phyloP scores from a whole-genome alignment of 176 grass and related monocot species.

The Musa itinerans region DNA sequence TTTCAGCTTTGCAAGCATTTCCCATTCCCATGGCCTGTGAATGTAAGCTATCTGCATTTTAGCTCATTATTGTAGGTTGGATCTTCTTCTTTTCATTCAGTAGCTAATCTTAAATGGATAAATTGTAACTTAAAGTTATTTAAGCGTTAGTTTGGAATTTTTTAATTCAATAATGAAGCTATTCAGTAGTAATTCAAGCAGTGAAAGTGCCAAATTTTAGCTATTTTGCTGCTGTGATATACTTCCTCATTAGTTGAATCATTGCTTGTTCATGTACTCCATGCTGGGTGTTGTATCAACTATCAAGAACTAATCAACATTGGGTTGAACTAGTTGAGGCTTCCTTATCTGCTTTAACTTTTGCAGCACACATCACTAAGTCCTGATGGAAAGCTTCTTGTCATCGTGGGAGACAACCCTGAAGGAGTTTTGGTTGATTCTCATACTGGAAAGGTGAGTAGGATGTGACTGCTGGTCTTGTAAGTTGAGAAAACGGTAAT shows the following conservation, averaged over 20 bases:
- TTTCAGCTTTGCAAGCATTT: slow-evolving; percentile 81
- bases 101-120: not conserved
- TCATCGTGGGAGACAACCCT: slow-evolving; percentile 76
- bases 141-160: not conserved
- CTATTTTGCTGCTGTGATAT: not conserved
- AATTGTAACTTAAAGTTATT: not conserved
- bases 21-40: slow-evolving; percentile 72
- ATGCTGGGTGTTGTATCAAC: not conserved
- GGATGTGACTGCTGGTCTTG: not conserved
- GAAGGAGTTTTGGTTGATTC: slow-evolving; percentile 75
- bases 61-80: not conserved
- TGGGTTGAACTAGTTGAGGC: not conserved
- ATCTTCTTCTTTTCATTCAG: not conserved
- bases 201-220: not conserved
- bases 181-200: not conserved
- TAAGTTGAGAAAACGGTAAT: no score
- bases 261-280: not conserved
- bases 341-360: not conserved
- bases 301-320: not conserved
- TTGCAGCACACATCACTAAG: slow-evolving; percentile 90
- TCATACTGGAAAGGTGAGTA: slow-evolving; percentile 36
- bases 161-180: not conserved
- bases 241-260: not conserved
- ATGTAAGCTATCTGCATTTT: slow-evolving; percentile 43
- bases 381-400: slow-evolving; percentile 76